phyloP scores from a whole-genome alignment of 495 filamentous ascomycete genomes.

The Hypoxylon crocopeplum region DNA sequence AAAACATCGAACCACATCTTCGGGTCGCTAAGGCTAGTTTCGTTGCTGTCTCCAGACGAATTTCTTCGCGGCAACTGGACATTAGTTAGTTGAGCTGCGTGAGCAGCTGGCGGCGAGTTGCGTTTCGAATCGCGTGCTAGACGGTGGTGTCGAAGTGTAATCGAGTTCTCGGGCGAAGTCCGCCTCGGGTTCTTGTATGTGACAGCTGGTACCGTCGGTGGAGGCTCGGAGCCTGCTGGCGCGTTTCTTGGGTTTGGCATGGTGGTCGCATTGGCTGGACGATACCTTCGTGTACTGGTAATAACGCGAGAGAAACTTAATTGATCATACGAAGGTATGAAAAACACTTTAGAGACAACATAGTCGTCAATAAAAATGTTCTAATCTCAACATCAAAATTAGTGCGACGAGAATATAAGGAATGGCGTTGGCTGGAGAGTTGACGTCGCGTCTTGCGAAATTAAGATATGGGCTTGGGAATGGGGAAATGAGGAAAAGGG shows the following conservation, averaged over 20 bases:
- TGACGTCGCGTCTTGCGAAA: too few relatives aligned
- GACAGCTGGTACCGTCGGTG: conserved; percentile 32
- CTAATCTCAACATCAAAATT: conserved; percentile 5
- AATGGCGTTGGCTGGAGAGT: too few relatives aligned
- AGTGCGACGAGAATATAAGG: conserved; percentile 12
- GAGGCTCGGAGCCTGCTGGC: conserved; percentile 37
- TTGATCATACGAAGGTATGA: conserved; percentile 8
- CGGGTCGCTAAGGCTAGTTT: conserved; percentile 48
- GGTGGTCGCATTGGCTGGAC: conserved; percentile 15
- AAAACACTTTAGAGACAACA: conserved; percentile 3
- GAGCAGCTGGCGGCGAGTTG: neutral
- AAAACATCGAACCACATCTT: conserved; percentile 56
- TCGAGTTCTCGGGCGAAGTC: conserved; percentile 47
- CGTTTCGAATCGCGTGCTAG: conserved; percentile 44
- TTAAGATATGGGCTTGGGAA: neutral
- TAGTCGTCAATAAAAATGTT: conserved; percentile 1
- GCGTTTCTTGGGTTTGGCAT: conserved; percentile 37
- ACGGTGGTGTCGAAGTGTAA: conserved; percentile 50
- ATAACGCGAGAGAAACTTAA: neutral
- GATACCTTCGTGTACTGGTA: conserved; percentile 33
- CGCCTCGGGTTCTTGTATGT: conserved; percentile 49
- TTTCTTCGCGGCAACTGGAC: conserved; percentile 39
- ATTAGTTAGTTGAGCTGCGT: neutral
- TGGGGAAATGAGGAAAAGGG: neutral
- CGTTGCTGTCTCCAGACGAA: conserved; percentile 51